A percentile compares a stretch with the other conserved stretches of the same genome.
These are phyloP conservation scores for Corynespora cassiicola DNA, from an alignment of 2,329 filamentous ascomycete genomes.

Conservation along the genomic window DNA sequence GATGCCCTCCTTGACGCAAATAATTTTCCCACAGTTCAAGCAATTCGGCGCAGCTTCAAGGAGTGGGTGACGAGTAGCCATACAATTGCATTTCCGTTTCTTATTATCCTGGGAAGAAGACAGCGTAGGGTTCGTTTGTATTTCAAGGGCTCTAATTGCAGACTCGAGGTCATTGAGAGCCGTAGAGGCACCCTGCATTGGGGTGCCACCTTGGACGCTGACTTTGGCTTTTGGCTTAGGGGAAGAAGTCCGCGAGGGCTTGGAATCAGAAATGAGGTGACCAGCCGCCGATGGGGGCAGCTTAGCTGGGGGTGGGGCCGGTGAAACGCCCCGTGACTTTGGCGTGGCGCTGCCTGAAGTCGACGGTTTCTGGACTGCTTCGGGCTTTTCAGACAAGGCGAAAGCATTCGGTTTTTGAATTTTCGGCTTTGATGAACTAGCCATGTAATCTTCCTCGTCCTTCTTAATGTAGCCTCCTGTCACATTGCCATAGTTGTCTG, in stretches of 20 bases:
- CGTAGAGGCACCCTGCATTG: slow-evolving; percentile 82
- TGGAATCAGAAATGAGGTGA: slow-evolving; percentile 80
- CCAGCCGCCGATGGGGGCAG: slow-evolving; percentile 74
- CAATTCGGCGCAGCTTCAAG: slow-evolving; percentile 94
- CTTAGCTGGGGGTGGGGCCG: slow-evolving; percentile 57
- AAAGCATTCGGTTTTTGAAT: slow-evolving; percentile 52
- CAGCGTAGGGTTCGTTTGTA: slow-evolving; percentile 86
- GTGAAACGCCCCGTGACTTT: slow-evolving; percentile 45
- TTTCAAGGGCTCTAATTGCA: slow-evolving; percentile 86
- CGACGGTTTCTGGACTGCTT: slow-evolving; percentile 44
- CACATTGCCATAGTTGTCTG: slow-evolving; percentile 67
- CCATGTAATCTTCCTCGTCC: slow-evolving; percentile 76
- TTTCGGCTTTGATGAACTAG: slow-evolving; percentile 47
- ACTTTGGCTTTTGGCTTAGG: slow-evolving; percentile 66
- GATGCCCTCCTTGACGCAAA: slow-evolving; percentile 92
- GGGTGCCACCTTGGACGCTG: slow-evolving; percentile 75
- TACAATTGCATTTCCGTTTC: slow-evolving; percentile 81
- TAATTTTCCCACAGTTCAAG: slow-evolving; percentile 88
- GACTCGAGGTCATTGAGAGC: slow-evolving; percentile 73
- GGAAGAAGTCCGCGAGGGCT: slow-evolving; percentile 60
- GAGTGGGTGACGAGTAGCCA: slow-evolving; percentile 84
- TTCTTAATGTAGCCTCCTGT: slow-evolving; percentile 79
- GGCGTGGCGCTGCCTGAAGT: slow-evolving; percentile 40
- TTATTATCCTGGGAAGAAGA: slow-evolving; percentile 58
- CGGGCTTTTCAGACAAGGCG: slow-evolving; percentile 60